Conservation (phyloP, 768 basidiomycete species). For the Macrocybe gigantea region DNA sequence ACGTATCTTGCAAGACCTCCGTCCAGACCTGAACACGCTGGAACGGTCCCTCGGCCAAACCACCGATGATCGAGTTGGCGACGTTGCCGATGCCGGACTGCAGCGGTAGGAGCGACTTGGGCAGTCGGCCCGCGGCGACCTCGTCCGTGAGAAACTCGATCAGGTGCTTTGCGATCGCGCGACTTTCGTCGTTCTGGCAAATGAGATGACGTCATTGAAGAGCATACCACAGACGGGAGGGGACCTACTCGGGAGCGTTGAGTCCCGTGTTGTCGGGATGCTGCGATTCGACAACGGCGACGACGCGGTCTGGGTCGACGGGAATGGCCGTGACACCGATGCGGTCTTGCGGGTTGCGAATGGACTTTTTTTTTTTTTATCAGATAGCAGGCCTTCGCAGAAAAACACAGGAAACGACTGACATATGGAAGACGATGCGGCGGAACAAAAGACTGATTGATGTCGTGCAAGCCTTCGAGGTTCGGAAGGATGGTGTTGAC, state of each 20-base stretch:
- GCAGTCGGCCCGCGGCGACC: slow-evolving; percentile 34
- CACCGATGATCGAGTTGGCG: slow-evolving; percentile 44
- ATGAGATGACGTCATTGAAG: background rate
- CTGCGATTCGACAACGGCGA: slow-evolving; percentile 35
- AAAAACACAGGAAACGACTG: slow-evolving; percentile 3
- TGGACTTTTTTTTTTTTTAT: slow-evolving; percentile 20
- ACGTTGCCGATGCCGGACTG: slow-evolving; percentile 46
- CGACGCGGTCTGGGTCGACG: slow-evolving; percentile 42
- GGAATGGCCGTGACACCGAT: slow-evolving; percentile 40
- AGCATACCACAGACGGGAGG: background rate
- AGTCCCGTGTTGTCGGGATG: slow-evolving; percentile 39
- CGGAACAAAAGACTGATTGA: slow-evolving; percentile 37
- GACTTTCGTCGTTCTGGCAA: slow-evolving; percentile 30
- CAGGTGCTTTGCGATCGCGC: slow-evolving; percentile 36
- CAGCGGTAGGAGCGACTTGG: slow-evolving; percentile 35
- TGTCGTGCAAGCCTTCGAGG: slow-evolving; percentile 42
- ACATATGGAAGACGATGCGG: slow-evolving; percentile 39
- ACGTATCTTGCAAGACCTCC: slow-evolving; percentile 42
- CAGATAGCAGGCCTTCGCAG: background rate
- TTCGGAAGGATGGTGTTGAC: slow-evolving; percentile 43
- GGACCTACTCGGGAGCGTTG: slow-evolving; percentile 33
- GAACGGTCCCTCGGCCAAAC: slow-evolving; percentile 41
- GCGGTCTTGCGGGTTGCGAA: slow-evolving; percentile 36
- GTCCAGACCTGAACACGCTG: slow-evolving; percentile 46
- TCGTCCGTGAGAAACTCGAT: slow-evolving; percentile 39